A percentile compares a stretch with the other conserved stretches of the same genome.
Evolutionary conservation across 169 alveolate genomes (phyloP).

Genomic region (Cryptosporidium muris): DNA sequence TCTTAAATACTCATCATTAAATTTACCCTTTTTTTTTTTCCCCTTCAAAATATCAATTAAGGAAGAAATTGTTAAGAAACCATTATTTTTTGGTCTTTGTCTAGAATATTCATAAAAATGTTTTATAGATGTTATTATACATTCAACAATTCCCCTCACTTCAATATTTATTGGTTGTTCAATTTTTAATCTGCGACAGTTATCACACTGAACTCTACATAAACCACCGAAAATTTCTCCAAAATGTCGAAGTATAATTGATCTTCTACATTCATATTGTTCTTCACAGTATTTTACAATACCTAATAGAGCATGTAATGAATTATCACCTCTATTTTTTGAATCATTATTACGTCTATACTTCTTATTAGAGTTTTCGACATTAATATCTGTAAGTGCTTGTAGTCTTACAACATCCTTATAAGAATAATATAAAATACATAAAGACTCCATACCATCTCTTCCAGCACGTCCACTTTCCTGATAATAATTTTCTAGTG

Average conservation of each 20-base stretch:
- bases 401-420: slow-evolving; percentile 78
- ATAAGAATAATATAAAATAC: slow-evolving; percentile 79
- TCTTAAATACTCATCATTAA: slow-evolving; percentile 8
- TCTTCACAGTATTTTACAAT: slow-evolving; percentile 87
- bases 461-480: slow-evolving; percentile 98
- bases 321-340: slow-evolving; percentile 17
- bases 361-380: slow-evolving; percentile 29
- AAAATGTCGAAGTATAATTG: slow-evolving; percentile 81
- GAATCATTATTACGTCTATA: background rate
- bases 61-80: slow-evolving; percentile 41
- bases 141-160: slow-evolving; percentile 9
- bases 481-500: slow-evolving; percentile 96
- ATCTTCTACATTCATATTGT: slow-evolving; percentile 82
- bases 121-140: slow-evolving; percentile 8
- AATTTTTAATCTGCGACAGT: slow-evolving; percentile 64
- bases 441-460: slow-evolving; percentile 82
- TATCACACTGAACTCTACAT: slow-evolving; percentile 80
- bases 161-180: slow-evolving; percentile 19
- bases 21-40: slow-evolving; percentile 9
- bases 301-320: slow-evolving; percentile 37
- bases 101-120: background rate
- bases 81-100: slow-evolving; percentile 3
- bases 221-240: slow-evolving; percentile 81
- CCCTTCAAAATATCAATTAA: slow-evolving; percentile 40
- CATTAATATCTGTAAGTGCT: slow-evolving; percentile 61